These are phyloP conservation scores for Rhodotorula sp. DNA, from an alignment of 1,284 basidiomycete genomes.

Conservation along the genomic window DNA sequence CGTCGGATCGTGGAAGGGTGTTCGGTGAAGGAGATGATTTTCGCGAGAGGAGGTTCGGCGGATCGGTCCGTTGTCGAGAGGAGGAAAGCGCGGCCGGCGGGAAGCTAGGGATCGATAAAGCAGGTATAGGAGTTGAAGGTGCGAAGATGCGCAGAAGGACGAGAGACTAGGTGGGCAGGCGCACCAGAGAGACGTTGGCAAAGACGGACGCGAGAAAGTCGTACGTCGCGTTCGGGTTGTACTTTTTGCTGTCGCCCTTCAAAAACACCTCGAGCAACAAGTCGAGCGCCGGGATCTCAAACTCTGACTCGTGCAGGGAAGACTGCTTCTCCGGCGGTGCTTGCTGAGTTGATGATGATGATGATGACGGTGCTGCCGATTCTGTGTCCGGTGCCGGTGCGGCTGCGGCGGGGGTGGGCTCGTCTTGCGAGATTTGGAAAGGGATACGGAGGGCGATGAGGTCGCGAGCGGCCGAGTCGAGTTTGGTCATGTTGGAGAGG, in stretches of 20 bases:
- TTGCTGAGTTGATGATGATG: no score
- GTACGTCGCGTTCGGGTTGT: constrained; percentile 53
- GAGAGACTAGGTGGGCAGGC: constrained; percentile 39
- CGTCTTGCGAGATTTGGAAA: constrained; percentile 54
- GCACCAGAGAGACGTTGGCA: constrained; percentile 78
- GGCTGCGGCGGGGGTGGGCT: neutral
- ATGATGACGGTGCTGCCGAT: constrained; percentile 54
- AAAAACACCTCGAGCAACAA: constrained; percentile 82
- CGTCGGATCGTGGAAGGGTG: constrained; percentile 79
- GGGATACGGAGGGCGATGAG: constrained; percentile 69
- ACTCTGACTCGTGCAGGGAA: constrained; percentile 52
- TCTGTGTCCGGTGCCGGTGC: constrained; percentile 18
- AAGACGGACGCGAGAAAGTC: constrained; percentile 91
- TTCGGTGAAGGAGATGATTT: constrained; percentile 81
- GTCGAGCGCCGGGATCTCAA: constrained; percentile 65
- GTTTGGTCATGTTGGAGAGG: constrained; percentile 87
- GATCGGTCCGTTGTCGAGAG: constrained; percentile 56
- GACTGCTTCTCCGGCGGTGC: neutral
- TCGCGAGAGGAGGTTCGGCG: constrained; percentile 74
- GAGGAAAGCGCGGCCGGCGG: constrained; percentile 69
- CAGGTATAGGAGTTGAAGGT: neutral
- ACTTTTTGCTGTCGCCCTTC: constrained; percentile 60
- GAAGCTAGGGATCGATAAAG: constrained; percentile 39
- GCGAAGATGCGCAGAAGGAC: fast-evolving
- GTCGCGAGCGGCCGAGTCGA: constrained; percentile 65